Evolutionary conservation across 495 filamentous ascomycete species (phyloP).

Genomic region (Beverwykella pulmonaria): DNA sequence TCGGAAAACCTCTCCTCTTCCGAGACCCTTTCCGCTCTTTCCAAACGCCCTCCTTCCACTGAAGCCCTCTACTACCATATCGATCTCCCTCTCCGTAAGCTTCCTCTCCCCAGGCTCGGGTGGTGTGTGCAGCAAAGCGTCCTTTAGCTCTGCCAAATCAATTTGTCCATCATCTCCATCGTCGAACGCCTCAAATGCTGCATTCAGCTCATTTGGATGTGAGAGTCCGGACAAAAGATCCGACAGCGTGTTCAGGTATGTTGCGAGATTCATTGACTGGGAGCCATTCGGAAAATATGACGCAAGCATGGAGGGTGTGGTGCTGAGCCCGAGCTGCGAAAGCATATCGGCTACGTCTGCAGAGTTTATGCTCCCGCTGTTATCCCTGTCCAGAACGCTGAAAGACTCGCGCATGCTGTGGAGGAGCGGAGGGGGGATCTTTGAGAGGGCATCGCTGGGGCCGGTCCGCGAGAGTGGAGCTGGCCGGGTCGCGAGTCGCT

Average conservation of each 20-base stretch:
- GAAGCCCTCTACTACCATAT: conserved; percentile 81
- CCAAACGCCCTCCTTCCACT: conserved; percentile 77
- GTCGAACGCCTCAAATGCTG: conserved; percentile 92
- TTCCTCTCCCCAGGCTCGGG: conserved; percentile 70
- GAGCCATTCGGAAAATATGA: conserved; percentile 82
- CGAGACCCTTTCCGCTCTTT: conserved; percentile 49
- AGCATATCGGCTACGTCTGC: conserved; percentile 82
- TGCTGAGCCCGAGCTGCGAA: conserved; percentile 66
- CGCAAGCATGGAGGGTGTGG: conserved; percentile 60
- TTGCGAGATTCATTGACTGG: conserved; percentile 77
- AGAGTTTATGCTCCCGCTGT: conserved; percentile 71
- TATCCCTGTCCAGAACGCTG: conserved; percentile 80
- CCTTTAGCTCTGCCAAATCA: conserved; percentile 77
- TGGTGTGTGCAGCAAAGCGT: conserved; percentile 78
- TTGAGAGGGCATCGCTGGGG: conserved; percentile 35
- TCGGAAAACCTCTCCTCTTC: conserved; percentile 70
- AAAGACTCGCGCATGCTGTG: conserved; percentile 75
- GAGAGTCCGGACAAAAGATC: conserved; percentile 71
- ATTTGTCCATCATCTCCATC: conserved; percentile 93
- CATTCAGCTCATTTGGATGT: conserved; percentile 72
- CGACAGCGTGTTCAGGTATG: conserved; percentile 79
- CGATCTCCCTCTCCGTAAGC: conserved; percentile 75
- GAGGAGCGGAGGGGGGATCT: conserved; percentile 44
- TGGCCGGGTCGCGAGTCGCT: conserved; percentile 3
- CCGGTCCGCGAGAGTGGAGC: conserved; percentile 11